Base-by-base conservation (phyloP, 306 rosid species). In the Mimosa pudica region DNA sequence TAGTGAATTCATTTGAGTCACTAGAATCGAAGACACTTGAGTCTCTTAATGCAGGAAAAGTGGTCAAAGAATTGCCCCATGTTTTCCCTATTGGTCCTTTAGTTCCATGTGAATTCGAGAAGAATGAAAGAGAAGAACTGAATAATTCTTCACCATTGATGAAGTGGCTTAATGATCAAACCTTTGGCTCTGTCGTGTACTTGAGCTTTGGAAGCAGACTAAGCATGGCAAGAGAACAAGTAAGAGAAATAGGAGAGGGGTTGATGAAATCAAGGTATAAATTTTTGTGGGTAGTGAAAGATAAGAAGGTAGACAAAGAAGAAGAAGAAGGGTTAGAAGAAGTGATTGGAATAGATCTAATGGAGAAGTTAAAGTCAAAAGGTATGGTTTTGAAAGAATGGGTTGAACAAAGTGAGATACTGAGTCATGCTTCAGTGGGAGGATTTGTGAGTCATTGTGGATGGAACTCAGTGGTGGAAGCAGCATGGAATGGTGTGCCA, bases 401-500 rank as follows among this genome's bases (percentile, higher is more conserved):
- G 91, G 91, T 85, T 16, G 80, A 85, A 35, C 92, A 90, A 79
- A 41, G 49, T 16, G 77, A 82, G 13, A 80, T 89, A 44, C 42
- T 88, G 41, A 74, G 75, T 5, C 89, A 90, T 61, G 73, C 11
- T 8, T 83, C 88, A 8, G 80, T 90, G 63, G 88, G 89, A 6
- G 88, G 92, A 17, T 88, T 90, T 71, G 32, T 90, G 41, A 86
- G 89, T 82, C 94, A 90, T 18, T 80, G 86, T 66, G 94, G 94
- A 9, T 86, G 91, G 89, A 90, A 85, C 18, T 90, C 92, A 4
- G 63, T 82, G 30, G 38, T 69, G 4, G 95, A 90, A 55, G 92
- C 92, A 1, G 86, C 84, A 0, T 71, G 76, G 71, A 17, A 82
- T 11, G 94, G 97, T 20, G 91, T 92, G 30, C 84, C 77, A 6